Percentiles rank a stretch among this genome's conserved stretches.
Conservation (phyloP, 495 filamentous ascomycete species). For the Pseudevernia furfuracea region DNA sequence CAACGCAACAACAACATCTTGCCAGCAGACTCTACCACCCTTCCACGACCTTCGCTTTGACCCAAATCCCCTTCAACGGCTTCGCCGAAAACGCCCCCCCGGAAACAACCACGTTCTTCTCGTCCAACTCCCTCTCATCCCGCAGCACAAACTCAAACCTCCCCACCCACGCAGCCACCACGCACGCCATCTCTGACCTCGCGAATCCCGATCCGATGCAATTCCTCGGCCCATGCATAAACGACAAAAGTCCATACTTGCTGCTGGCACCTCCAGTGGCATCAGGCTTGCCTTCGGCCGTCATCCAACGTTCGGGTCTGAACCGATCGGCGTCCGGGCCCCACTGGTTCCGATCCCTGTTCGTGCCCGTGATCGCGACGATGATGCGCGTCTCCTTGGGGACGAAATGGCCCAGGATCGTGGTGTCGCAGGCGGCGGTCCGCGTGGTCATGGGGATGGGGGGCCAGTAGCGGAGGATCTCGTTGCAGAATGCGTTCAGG, state of each 20-base stretch:
- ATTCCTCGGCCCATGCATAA: conserved; percentile 72
- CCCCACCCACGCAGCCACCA: conserved; percentile 70
- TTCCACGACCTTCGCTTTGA: not conserved
- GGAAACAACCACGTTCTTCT: not conserved
- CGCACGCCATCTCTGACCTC: conserved; percentile 70
- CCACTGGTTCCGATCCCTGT: conserved; percentile 71
- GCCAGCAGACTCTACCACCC: not conserved
- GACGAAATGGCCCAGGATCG: conserved; percentile 46
- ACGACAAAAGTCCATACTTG: conserved; percentile 73
- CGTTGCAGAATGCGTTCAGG: conserved; percentile 55
- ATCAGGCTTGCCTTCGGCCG: conserved; percentile 37
- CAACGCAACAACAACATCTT: not conserved
- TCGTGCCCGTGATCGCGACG: conserved; percentile 50
- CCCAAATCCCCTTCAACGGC: not conserved
- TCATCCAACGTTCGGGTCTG: conserved; percentile 71
- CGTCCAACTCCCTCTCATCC: not conserved
- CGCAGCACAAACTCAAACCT: conserved; percentile 57
- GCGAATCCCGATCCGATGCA: conserved; percentile 82
- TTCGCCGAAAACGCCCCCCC: not conserved
- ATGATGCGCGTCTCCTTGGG: conserved; percentile 49
- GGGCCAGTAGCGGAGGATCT: conserved; percentile 50
- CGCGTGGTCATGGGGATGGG: conserved; percentile 58
- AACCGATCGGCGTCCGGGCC: conserved; percentile 73
- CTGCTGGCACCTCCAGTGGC: conserved; percentile 46
- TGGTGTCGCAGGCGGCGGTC: conserved; percentile 52